Base-by-base conservation (phyloP, 106 monocot genomes). In the Apostasia shenzhenica region DNA sequence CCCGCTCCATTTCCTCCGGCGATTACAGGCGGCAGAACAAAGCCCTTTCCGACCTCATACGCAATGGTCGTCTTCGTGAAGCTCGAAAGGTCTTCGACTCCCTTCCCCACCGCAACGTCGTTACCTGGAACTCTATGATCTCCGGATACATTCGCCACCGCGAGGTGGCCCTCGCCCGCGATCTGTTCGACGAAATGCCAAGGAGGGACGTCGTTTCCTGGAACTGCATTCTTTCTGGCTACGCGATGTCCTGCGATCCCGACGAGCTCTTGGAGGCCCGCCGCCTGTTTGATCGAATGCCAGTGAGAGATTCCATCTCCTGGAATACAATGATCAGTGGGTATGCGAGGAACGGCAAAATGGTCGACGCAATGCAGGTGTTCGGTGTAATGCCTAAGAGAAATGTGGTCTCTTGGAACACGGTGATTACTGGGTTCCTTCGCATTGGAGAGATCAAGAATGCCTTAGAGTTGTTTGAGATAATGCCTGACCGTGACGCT, bases 301-400 rank as follows among this genome's bases (percentile, higher is more conserved):
- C 81, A 2, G 56, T 49, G 13, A 66, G 74, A 45, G 87, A 94
- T 38, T 9, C 58, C 10, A 55, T 90, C 9, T 78, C 87, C 13
- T 94, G 90, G 90, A 94, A 85, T 58, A 87, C 90, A 1, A 85
- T 94, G 81, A 77, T 94, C 57, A 66, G 70, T 54, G 87, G 67
- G 50, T 88, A 83, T 45, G 65, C 76, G 7, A 55, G 81, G 67
- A 83, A 77, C 11, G 75, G 81, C 57, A 59, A 74, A 50, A 88
- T 91, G 78, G 68, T 58, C 0, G 85, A 90, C 1, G 94, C 90
- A 1, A 43, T 75, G 71, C 8, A 10, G 1, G 55, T 94, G 11
- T 94, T 94, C 62, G 82, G 81, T 4, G 55, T 39, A 61, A 94
- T 94, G 94, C 85, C 87, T 0, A 46, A 54, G 59, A 81, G 72